phyloP scores from a whole-genome alignment of 2,329 filamentous ascomycete genomes.

The Arthrobotrys iridis region DNA sequence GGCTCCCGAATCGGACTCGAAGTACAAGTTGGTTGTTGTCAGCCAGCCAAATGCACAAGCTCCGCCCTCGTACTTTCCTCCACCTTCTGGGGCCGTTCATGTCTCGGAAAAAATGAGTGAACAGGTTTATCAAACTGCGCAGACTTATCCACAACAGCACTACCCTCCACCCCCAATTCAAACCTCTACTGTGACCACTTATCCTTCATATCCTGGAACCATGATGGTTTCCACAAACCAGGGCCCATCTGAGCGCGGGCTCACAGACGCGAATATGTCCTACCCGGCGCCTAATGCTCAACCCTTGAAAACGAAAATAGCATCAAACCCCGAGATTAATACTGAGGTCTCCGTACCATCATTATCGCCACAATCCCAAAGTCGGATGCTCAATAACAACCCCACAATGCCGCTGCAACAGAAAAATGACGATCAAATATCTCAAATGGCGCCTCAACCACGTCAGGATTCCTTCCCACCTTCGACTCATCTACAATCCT shows the following conservation, averaged over 20 bases:
- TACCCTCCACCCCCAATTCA: constrained; percentile 25
- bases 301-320: neutral
- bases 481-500: neutral
- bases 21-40: constrained; percentile 12
- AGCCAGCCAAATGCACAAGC: neutral
- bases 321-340: too few species aligned
- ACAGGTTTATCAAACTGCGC: neutral
- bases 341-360: too few species aligned
- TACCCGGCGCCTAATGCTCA: neutral
- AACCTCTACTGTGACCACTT: neutral
- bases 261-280: neutral
- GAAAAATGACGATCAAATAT: too few species aligned
- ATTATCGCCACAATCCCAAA: too few species aligned
- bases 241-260: neutral
- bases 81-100: neutral
- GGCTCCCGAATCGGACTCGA: constrained; percentile 7
- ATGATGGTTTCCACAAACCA: constrained; percentile 5
- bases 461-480: neutral
- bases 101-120: constrained; percentile 2
- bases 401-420: neutral
- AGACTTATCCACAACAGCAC: constrained; percentile 21
- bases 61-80: constrained; percentile 3
- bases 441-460: too few species aligned
- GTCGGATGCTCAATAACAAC: too few species aligned
- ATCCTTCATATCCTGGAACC: constrained; percentile 41